phyloP scores from a whole-genome alignment of 2,329 filamentous ascomycete species.

The Penicillium griseofulvum region DNA sequence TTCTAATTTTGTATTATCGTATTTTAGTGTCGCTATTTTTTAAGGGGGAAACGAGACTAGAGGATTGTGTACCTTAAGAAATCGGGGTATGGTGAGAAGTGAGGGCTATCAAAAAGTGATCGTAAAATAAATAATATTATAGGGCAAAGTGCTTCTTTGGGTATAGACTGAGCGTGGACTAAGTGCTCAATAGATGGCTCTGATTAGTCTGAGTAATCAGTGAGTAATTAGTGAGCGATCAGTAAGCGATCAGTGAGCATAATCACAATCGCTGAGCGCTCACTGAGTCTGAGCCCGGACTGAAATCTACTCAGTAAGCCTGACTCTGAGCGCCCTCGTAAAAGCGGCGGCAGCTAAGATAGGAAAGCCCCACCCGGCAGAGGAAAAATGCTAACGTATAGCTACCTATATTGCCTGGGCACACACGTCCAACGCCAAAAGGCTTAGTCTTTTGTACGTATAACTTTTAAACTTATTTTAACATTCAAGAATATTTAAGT shows the following conservation, averaged over 20 bases:
- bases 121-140: constrained; percentile 13
- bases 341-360: not conserved
- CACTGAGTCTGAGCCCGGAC: not conserved
- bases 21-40: not conserved
- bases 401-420: too few species aligned
- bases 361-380: not conserved
- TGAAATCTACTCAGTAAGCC: not conserved
- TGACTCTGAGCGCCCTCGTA: not conserved
- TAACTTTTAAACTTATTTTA: too few species aligned
- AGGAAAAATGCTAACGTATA: too few species aligned
- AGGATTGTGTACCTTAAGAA: not conserved
- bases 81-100: not conserved
- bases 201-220: constrained; percentile 12
- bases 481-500: too few species aligned
- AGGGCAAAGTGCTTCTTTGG: constrained; percentile 11
- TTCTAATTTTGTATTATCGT: not conserved
- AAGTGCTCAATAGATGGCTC: constrained; percentile 17
- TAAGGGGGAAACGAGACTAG: too few species aligned
- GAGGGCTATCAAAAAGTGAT: constrained; percentile 13
- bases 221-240: constrained; percentile 1
- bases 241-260: too few species aligned
- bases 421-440: too few species aligned
- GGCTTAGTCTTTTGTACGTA: too few species aligned
- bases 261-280: too few species aligned
- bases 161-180: constrained; percentile 11